Evolutionary conservation across 1,284 basidiomycete genomes (phyloP), one percentile per base, ranked within the genome.

Genomic region (Chalciporus piperatoides): DNA sequence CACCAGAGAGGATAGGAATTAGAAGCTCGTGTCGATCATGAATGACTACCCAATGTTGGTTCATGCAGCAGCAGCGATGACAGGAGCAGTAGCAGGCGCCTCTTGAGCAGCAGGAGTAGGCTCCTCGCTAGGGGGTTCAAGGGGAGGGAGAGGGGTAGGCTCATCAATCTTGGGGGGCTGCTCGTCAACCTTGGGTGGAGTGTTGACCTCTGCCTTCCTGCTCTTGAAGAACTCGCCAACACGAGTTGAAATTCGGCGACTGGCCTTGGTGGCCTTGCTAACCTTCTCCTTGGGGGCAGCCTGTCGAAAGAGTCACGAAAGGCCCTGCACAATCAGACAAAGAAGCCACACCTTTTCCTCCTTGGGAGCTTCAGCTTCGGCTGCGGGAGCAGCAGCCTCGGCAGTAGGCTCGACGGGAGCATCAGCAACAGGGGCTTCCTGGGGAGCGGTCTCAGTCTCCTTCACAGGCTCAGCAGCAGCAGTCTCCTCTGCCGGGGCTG

Each of bases 151-250:
- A 25, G 83, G 84, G 44, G 75, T 62, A 44, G 86, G 84, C 71
- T 88, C 82, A 49, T 86, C 86, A 56, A 89, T 84, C 75, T 84
- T 85, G 49, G 84, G 84, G 25, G 87, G 86, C 60, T 85, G 78
- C 73, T 87, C 86, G 58, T 90, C 89, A 52, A 93, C 89, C 76
- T 92, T 91, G 49, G 91, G 79, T 46, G 88, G 85, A 7, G 85
- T 70, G 39, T 78, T 67, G 43, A 81, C 76, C 66, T 88, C 87
- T 33, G 76, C 64, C 70, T 82, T 76, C 78, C 83, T 90, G 56
- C 81, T 62, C 75, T 86, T 90, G 79, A 93, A 90, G 70, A 90
- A 78, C 51, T 85, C 84, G 47, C 77, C 78, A 28, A 91, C 82
- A 27, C 86, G 86, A 27, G 83, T 77, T 39, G 89, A 91, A 55